These are phyloP conservation scores for Emydomyces testavorans DNA, from an alignment of 2,329 filamentous ascomycete genomes.

Conservation along the genomic window DNA sequence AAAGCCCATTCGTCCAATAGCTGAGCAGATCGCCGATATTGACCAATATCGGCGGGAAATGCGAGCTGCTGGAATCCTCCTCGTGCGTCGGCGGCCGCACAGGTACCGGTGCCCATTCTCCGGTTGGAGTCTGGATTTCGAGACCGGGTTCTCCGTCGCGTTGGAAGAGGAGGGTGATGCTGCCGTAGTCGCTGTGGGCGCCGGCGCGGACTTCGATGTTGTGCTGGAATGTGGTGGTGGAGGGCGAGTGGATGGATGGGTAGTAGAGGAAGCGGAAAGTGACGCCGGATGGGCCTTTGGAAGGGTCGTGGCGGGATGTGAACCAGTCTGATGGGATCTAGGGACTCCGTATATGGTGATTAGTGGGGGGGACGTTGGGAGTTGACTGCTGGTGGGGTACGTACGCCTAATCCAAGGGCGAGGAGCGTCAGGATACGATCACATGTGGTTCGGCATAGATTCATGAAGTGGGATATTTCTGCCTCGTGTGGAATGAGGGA, in stretches of 20 bases:
- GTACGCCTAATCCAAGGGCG: conserved; percentile 60
- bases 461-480: conserved; percentile 55
- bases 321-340: conserved; percentile 46
- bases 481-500: conserved; percentile 49
- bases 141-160: conserved; percentile 73
- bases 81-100: conserved; percentile 42
- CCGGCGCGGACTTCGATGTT: conserved; percentile 67
- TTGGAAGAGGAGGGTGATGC: conserved; percentile 65
- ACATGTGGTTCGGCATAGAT: conserved; percentile 61
- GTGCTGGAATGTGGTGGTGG: conserved; percentile 35
- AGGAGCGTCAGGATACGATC: conserved; percentile 63
- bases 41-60: conserved; percentile 57
- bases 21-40: conserved; percentile 62
- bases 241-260: conserved; percentile 44
- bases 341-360: not conserved
- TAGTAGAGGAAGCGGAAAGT: conserved; percentile 65
- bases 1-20: conserved; percentile 82
- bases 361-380: not conserved
- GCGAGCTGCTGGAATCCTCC: not conserved
- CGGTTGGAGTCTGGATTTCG: conserved; percentile 57
- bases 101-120: conserved; percentile 53
- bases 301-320: conserved; percentile 47
- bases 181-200: conserved; percentile 79
- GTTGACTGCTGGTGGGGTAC: conserved; percentile 6
- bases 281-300: conserved; percentile 41